Evolutionary conservation across 1,284 basidiomycete genomes (phyloP).

Genomic region (Ustilago lituana): DNA sequence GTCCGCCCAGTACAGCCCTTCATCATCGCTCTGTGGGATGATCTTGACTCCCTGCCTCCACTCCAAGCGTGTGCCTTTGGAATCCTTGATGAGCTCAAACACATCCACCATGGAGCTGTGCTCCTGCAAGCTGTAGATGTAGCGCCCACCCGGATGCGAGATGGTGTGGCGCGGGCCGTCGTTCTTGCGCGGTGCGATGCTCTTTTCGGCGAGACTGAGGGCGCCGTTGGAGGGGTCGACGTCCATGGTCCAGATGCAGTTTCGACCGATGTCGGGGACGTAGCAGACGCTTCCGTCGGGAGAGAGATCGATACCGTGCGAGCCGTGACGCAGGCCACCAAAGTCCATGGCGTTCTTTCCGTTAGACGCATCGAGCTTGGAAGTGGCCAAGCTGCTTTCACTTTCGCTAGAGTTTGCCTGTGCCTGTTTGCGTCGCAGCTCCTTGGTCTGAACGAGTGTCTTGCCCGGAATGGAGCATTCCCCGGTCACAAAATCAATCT

Average conservation of each 20-base stretch:
- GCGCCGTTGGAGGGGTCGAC: conserved; percentile 56
- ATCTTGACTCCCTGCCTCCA: conserved; percentile 64
- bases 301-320: conserved; percentile 28
- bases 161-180: conserved; percentile 69
- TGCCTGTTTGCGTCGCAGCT: conserved; percentile 8
- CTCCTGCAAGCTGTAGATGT: conserved; percentile 68
- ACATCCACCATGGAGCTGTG: conserved; percentile 64
- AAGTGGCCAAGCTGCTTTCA: neutral
- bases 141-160: conserved; percentile 67
- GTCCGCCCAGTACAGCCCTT: conserved; percentile 66
- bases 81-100: conserved; percentile 48
- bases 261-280: conserved; percentile 64
- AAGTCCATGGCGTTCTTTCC: conserved; percentile 52
- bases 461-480: conserved; percentile 46
- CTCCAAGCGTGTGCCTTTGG: conserved; percentile 30
- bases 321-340: conserved; percentile 51
- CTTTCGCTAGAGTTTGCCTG: neutral
- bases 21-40: conserved; percentile 55
- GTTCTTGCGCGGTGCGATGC: conserved; percentile 64
- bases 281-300: conserved; percentile 25
- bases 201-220: conserved; percentile 64
- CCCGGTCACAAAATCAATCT: conserved; percentile 58
- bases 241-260: conserved; percentile 68
- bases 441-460: conserved; percentile 24
- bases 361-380: conserved; percentile 21